Conservation (phyloP, 1,284 basidiomycete species). For the Xerocomus nothofagi region DNA sequence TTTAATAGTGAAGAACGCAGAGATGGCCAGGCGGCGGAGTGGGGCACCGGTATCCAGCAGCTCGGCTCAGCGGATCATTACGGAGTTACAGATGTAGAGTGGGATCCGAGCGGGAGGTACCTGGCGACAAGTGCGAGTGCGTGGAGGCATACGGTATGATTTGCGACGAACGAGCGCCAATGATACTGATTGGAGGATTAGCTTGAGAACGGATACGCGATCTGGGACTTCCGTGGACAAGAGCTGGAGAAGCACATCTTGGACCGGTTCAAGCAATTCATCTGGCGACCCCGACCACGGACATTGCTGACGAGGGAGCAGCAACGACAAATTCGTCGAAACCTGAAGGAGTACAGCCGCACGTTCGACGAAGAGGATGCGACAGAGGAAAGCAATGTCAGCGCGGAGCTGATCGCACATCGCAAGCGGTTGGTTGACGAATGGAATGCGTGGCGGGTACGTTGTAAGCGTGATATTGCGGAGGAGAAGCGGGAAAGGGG, state of each 20-base stretch:
- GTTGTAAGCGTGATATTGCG: constrained; percentile 58
- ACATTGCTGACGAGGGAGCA: constrained; percentile 88
- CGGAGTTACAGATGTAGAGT: constrained; percentile 96
- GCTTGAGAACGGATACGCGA: constrained; percentile 95
- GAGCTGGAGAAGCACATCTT: constrained; percentile 87
- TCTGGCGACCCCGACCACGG: constrained; percentile 94
- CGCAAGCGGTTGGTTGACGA: constrained; percentile 94
- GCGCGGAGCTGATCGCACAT: constrained; percentile 89
- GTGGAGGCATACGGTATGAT: constrained; percentile 86
- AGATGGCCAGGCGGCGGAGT: constrained; percentile 65
- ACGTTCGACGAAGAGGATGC: constrained; percentile 97
- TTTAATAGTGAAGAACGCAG: constrained; percentile 80
- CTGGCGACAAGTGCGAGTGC: constrained; percentile 92
- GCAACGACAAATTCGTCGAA: constrained; percentile 86
- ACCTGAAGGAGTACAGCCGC: constrained; percentile 90
- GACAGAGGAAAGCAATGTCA: constrained; percentile 91
- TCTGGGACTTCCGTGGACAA: constrained; percentile 98
- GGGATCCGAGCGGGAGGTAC: constrained; percentile 97
- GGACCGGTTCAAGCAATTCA: constrained; percentile 98
- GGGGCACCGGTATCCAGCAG: constrained; percentile 86
- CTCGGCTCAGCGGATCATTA: constrained; percentile 95
- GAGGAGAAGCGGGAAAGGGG: constrained; percentile 46
- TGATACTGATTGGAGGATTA: constrained; percentile 34
- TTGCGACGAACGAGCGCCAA: background rate
- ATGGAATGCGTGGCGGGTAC: constrained; percentile 94